Conservation (phyloP, 2,329 filamentous ascomycete genomes). For the Cercospora sp. region DNA sequence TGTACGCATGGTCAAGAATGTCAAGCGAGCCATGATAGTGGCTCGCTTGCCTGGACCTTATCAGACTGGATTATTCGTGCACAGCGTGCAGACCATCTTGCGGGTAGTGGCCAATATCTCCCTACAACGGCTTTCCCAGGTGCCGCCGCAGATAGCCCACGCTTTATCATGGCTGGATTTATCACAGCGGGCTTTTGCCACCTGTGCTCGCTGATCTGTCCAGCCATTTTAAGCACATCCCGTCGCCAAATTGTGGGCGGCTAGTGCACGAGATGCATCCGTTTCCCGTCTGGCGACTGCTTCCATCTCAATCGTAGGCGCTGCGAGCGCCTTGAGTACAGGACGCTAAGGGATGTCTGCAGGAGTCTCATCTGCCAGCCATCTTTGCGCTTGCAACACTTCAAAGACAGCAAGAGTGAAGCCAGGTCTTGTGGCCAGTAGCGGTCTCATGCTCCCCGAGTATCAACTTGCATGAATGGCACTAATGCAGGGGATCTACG, state of each 20-base stretch:
- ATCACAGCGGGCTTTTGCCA: background rate
- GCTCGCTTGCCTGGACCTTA: background rate
- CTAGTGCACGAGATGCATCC: background rate
- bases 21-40: background rate
- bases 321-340: background rate
- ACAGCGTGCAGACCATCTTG: background rate
- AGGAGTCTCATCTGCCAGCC: constrained; percentile 5
- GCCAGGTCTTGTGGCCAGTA: background rate
- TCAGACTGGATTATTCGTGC: background rate
- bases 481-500: background rate
- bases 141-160: background rate
- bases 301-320: background rate
- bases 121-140: background rate
- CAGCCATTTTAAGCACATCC: background rate
- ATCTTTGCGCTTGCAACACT: background rate
- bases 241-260: background rate
- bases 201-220: background rate
- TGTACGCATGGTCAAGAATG: constrained; percentile 4
- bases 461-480: background rate
- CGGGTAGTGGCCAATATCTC: background rate
- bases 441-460: background rate
- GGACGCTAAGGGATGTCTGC: constrained; percentile 5
- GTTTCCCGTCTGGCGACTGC: background rate
- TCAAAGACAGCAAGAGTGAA: background rate
- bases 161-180: background rate